phyloP scores from a whole-genome alignment of 2,329 filamentous ascomycete genomes.

The Aspergillus flavus region DNA sequence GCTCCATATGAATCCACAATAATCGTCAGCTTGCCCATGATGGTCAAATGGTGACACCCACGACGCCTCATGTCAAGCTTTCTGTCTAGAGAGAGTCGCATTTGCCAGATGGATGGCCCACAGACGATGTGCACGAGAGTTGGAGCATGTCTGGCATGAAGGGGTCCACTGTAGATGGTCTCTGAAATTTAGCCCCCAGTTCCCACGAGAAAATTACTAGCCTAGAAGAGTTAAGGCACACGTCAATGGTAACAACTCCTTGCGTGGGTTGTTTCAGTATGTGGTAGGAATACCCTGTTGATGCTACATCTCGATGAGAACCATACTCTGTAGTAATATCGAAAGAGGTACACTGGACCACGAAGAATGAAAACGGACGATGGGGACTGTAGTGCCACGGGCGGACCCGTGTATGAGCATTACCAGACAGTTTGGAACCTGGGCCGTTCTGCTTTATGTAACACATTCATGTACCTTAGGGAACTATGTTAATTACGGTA shows the following conservation, averaged over 20 bases:
- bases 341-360: neutral
- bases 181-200: neutral
- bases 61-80: conserved; percentile 7
- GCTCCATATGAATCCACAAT: neutral
- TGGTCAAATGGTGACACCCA: neutral
- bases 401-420: neutral
- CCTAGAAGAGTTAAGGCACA: neutral
- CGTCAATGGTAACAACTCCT: neutral
- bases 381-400: neutral
- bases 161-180: neutral
- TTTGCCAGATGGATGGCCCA: neutral
- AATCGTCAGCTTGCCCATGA: neutral
- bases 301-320: neutral
- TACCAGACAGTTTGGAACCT: neutral
- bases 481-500: neutral
- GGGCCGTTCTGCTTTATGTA: neutral
- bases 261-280: neutral
- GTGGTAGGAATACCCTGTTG: neutral
- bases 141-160: conserved; percentile 3
- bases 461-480: neutral
- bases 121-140: conserved; percentile 9
- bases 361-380: neutral
- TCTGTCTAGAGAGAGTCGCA: neutral
- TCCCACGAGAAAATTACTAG: neutral
- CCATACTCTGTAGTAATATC: neutral